These are phyloP conservation scores for Aureobasidium sp. DNA, from an alignment of 2,329 filamentous ascomycete genomes.

Conservation along the genomic window DNA sequence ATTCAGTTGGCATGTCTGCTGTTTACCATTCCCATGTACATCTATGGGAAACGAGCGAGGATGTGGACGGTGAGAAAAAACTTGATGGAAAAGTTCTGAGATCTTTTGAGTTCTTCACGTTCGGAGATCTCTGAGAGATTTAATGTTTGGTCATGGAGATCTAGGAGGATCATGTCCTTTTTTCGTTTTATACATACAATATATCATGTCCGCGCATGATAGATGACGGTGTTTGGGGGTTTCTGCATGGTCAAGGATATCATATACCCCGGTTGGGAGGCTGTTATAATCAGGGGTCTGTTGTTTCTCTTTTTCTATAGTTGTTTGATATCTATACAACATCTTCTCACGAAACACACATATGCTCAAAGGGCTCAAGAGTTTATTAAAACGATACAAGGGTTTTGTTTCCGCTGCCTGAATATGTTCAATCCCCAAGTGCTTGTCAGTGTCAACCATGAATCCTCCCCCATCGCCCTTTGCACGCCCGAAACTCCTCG, in stretches of 20 bases:
- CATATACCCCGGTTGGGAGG: not conserved
- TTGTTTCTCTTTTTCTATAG: not conserved
- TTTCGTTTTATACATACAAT: not conserved
- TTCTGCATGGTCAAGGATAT: not conserved
- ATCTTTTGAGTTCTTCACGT: not conserved
- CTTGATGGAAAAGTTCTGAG: constrained; percentile 70
- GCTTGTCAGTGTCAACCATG: not conserved
- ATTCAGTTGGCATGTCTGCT: constrained; percentile 74
- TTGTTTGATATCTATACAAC: not conserved
- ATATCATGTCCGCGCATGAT: not conserved
- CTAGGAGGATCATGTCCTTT: not conserved
- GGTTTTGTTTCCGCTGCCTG: not conserved
- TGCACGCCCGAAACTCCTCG: constrained; percentile 12
- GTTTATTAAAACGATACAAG: not conserved
- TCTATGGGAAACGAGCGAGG: constrained; percentile 80
- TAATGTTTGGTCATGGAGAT: not conserved
- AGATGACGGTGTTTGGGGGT: not conserved
- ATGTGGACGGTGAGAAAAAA: constrained; percentile 92
- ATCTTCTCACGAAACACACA: not conserved
- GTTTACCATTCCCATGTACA: constrained; percentile 82
- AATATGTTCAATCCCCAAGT: not conserved
- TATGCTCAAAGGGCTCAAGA: not conserved
- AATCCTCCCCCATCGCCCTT: not conserved
- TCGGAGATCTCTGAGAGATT: not conserved
- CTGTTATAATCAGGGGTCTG: not conserved